Percentiles rank a stretch among this genome's conserved stretches.
phyloP scores from a whole-genome alignment of 371 early-diverging fungal species.

The Syncephalastrum contaminatum region DNA sequence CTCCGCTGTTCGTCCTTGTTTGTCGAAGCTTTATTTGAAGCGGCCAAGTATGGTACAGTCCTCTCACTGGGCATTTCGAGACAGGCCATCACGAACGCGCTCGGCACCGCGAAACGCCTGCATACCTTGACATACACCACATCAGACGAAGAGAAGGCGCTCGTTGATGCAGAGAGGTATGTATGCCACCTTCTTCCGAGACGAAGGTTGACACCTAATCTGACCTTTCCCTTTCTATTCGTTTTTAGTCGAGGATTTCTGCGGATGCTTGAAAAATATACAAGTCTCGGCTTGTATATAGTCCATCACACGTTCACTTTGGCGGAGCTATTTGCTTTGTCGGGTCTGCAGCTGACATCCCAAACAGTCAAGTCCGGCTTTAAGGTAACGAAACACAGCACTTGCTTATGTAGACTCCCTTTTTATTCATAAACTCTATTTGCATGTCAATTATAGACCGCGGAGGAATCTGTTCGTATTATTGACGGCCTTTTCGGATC shows the following conservation, averaged over 20 bases:
- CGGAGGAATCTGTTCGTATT: constrained; percentile 85
- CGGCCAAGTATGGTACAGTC: constrained; percentile 61
- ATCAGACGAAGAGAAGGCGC: not conserved
- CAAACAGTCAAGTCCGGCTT: constrained; percentile 71
- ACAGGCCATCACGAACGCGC: constrained; percentile 54
- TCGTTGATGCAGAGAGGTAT: constrained; percentile 10
- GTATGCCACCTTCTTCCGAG: too few relatives aligned
- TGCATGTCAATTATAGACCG: constrained; percentile 44
- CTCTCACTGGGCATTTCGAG: constrained; percentile 58
- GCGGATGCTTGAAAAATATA: constrained; percentile 68
- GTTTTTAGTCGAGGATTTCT: constrained; percentile 36
- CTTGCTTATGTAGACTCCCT: constrained; percentile 1
- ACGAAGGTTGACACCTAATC: not conserved
- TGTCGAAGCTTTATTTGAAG: constrained; percentile 57
- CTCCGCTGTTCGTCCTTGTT: constrained; percentile 41
- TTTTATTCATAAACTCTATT: constrained; percentile 4
- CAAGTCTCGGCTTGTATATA: constrained; percentile 64
- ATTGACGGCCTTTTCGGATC: constrained; percentile 93
- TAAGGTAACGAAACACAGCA: constrained; percentile 39
- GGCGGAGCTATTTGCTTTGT: constrained; percentile 76
- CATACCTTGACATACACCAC: constrained; percentile 34
- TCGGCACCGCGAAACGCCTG: constrained; percentile 56
- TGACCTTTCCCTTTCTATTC: not conserved
- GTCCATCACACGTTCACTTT: constrained; percentile 75
- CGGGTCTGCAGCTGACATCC: constrained; percentile 77